Base-by-base conservation (phyloP, 441 rosid genomes). In the Mallotus repandus region DNA sequence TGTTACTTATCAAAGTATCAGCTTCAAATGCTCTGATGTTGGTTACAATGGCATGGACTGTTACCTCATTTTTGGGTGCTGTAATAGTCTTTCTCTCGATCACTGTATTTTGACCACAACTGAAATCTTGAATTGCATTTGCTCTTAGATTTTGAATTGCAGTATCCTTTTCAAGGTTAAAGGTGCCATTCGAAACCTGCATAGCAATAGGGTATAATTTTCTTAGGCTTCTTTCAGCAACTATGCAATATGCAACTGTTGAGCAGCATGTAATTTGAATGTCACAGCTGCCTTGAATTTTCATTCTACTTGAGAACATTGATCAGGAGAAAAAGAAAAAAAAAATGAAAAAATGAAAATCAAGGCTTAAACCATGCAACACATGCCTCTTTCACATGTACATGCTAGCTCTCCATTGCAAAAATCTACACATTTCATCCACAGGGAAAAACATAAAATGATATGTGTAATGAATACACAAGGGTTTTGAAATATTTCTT, bases 21-120 rank as follows among this genome's bases (percentile, higher is more conserved):
- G 78, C 68, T 48, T 82, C 84, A 66, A 82, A 87, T 35, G 86
- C 66, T 83, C 80, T 94, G 62, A 91, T 80, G 82, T 87, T 92
- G 38, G 97, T 92, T 58, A 89, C 89, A 22, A 85, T 69, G 63
- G 92, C 96, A 80, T 88, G 83, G 32, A 81, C 85, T 13, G 81
- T 80, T 72, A 79, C 70, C 75, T 91, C 92, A 21, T 84, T 85
- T 81, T 77, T 88, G 3, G 99, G 88, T 68, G 83, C 83, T 13
- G 45, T 58, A 29, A 77, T 63, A 49, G 16, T 21, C 80, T 82
- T 86, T 73, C 81, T 86, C 84, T 88, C 91, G 0, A 89, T 68
- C 68, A 86, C 81, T 64, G 82, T 84, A 68, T 74, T 89, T 63
- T 87, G 89, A 29, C 97, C 93, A 7, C 90, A 86, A 54, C 76